Evolutionary conservation across 768 basidiomycete genomes (phyloP).

Genomic region (Lactifluus rugatus): DNA sequence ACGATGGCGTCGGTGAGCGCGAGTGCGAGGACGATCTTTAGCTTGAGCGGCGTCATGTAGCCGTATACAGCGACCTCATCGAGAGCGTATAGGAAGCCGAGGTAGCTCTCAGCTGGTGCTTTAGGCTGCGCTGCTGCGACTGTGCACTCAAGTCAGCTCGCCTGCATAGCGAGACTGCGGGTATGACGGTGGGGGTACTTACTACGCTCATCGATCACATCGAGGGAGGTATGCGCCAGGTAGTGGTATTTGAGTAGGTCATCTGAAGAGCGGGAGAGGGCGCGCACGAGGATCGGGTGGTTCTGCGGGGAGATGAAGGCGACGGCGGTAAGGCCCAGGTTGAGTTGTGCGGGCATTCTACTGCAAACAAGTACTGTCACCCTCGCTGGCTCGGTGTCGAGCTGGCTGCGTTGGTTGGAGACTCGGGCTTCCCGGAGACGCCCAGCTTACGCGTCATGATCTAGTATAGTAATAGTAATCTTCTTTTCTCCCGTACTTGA

Average conservation of each 20-base stretch:
- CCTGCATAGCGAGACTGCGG: too few relatives aligned
- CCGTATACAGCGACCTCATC: conserved; percentile 92
- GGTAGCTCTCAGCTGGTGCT: conserved; percentile 58
- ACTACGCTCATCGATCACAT: conserved; percentile 91
- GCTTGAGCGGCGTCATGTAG: conserved; percentile 77
- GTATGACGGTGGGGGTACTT: conserved; percentile 24
- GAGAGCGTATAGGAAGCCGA: conserved; percentile 81
- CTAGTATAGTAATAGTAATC: too few relatives aligned
- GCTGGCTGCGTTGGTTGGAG: too few relatives aligned
- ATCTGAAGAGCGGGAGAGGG: conserved; percentile 49
- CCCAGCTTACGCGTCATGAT: too few relatives aligned
- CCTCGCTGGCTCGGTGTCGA: too few relatives aligned
- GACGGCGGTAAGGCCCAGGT: conserved; percentile 66
- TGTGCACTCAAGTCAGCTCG: background rate
- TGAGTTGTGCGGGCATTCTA: conserved; percentile 44
- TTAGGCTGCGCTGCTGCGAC: conserved; percentile 40
- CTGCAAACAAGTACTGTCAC: background rate
- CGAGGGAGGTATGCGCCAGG: conserved; percentile 81
- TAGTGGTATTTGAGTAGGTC: conserved; percentile 80
- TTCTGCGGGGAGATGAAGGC: conserved; percentile 82
- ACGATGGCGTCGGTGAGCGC: conserved; percentile 75
- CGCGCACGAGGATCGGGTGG: conserved; percentile 69
- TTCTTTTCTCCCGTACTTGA: too few relatives aligned
- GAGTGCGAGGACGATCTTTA: conserved; percentile 78
- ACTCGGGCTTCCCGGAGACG: too few relatives aligned